Conservation (phyloP, 2,329 filamentous ascomycete genomes). For the Colletotrichum camelliae region DNA sequence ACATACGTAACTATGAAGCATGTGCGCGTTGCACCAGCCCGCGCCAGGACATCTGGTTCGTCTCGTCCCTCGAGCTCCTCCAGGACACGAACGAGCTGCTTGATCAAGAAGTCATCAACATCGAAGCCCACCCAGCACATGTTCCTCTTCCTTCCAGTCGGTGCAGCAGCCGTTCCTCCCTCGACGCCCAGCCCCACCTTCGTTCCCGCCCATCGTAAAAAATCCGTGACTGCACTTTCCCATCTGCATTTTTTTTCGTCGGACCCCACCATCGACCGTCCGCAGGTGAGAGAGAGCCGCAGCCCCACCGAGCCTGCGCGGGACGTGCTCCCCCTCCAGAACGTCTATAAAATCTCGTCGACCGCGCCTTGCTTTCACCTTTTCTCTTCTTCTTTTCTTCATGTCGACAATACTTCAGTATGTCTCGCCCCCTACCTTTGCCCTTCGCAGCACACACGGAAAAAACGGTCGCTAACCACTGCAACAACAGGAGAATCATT, state of each 20-base stretch:
- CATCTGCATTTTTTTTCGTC: background rate
- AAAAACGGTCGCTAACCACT: conserved; percentile 26
- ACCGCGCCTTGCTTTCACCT: conserved; percentile 33
- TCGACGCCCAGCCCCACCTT: background rate
- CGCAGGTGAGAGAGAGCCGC: background rate
- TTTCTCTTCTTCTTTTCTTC: conserved; percentile 55
- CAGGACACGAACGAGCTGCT: background rate
- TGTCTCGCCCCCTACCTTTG: conserved; percentile 37
- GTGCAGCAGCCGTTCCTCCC: background rate
- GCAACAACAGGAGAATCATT: conserved; percentile 77
- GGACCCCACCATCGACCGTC: background rate
- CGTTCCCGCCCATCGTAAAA: background rate
- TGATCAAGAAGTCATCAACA: background rate
- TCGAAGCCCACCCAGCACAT: background rate
- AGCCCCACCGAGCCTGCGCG: background rate
- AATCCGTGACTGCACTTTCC: background rate
- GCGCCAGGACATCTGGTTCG: background rate
- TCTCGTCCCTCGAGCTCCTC: background rate
- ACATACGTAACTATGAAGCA: background rate
- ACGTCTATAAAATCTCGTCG: conserved; percentile 45
- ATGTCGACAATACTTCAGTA: conserved; percentile 69
- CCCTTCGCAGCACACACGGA: background rate
- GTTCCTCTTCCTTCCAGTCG: too few species aligned
- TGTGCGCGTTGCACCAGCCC: rapidly evolving
- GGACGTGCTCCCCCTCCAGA: background rate